phyloP scores from a whole-genome alignment of 371 early-diverging fungal genomes.

The Mortierella sp. region DNA sequence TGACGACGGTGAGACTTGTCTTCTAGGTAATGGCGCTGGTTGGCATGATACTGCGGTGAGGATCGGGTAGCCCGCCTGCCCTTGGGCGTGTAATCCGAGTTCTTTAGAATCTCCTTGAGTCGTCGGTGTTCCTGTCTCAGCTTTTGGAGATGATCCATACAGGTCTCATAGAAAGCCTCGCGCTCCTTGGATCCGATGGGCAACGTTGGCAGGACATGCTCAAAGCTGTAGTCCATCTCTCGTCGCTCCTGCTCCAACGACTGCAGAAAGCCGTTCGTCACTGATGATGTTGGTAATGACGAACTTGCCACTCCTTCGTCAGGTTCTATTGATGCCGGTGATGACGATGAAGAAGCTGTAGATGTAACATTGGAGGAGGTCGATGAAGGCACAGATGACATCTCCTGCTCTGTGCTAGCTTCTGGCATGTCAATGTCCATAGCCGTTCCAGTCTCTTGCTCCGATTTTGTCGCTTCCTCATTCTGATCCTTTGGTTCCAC shows the following conservation, averaged over 20 bases:
- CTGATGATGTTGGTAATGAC: neutral
- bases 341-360: conserved; percentile 26
- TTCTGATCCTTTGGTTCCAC: neutral
- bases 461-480: neutral
- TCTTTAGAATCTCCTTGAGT: conserved; percentile 43
- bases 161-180: conserved; percentile 47
- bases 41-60: conserved; percentile 29
- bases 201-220: conserved; percentile 38
- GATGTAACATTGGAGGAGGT: conserved; percentile 23
- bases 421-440: conserved; percentile 20
- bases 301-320: conserved; percentile 13
- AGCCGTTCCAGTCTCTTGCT: conserved; percentile 3
- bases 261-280: conserved; percentile 15
- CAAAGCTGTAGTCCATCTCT: conserved; percentile 30
- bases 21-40: conserved; percentile 24
- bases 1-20: conserved; percentile 20
- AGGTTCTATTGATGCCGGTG: conserved; percentile 36
- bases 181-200: conserved; percentile 53
- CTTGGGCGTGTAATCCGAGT: conserved; percentile 33
- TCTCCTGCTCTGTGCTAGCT: conserved; percentile 5
- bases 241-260: conserved; percentile 26
- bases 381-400: conserved; percentile 10
- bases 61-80: conserved; percentile 46
- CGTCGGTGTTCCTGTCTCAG: conserved; percentile 42
- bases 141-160: conserved; percentile 50